Percentiles rank a stretch among this genome's conserved stretches.
phyloP scores from a whole-genome alignment of 306 rosid genomes.

The Acacia crassicarpa region DNA sequence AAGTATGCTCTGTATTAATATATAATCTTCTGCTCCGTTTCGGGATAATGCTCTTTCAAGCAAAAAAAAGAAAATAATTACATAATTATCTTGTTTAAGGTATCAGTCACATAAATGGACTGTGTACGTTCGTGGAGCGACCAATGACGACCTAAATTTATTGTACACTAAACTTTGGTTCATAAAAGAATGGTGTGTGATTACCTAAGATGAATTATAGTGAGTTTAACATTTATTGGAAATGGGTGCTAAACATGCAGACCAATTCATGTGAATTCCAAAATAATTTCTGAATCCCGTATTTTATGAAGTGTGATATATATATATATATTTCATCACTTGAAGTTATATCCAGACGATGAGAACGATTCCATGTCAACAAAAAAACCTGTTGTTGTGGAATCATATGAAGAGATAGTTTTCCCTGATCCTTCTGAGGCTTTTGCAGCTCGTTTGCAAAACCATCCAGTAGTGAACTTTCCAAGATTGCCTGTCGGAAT shows the following conservation, averaged over 20 bases:
- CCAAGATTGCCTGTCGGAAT: too few species aligned
- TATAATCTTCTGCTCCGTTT: slow-evolving; percentile 29
- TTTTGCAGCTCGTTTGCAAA: too few species aligned
- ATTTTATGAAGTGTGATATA: slow-evolving; percentile 45
- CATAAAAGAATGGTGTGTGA: background rate
- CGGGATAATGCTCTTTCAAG: background rate
- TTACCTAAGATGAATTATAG: background rate
- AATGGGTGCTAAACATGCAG: slow-evolving; percentile 1
- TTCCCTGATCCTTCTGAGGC: too few species aligned
- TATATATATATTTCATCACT: slow-evolving; percentile 74
- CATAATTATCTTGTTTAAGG: slow-evolving; percentile 38
- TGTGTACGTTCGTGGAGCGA: slow-evolving; percentile 75
- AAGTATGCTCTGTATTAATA: slow-evolving; percentile 41
- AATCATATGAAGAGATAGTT: too few species aligned
- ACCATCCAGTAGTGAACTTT: too few species aligned
- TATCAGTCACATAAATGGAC: slow-evolving; percentile 84
- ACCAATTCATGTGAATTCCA: slow-evolving; percentile 15
- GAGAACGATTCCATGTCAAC: slow-evolving; percentile 73
- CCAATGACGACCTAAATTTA: slow-evolving; percentile 61
- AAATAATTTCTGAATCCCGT: slow-evolving; percentile 38
- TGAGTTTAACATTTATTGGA: background rate
- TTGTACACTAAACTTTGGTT: background rate
- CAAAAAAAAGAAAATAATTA: background rate
- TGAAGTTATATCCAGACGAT: slow-evolving; percentile 82
- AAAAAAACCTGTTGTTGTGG: slow-evolving; percentile 77